Evolutionary conservation across 2,329 filamentous ascomycete genomes (phyloP), one percentile per base, ranked within the genome.

Genomic region (Atkinsonella hypoxylon): DNA sequence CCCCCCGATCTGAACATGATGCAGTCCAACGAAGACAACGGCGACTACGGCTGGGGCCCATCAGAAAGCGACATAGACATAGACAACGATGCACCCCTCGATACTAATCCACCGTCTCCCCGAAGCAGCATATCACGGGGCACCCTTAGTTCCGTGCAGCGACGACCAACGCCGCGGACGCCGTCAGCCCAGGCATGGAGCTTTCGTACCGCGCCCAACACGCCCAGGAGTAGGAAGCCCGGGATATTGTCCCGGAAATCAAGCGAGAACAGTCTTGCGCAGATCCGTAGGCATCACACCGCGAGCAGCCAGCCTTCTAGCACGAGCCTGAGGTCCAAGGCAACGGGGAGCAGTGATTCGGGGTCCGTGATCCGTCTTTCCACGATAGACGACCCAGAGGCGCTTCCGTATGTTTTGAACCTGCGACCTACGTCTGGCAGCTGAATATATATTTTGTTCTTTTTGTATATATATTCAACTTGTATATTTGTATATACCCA

Each of bases 121-220:
- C 59, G 62, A 39, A 66, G 61, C 51, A 59, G 56, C 49, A 50
- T 61, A 18, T 62, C 63, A 12, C 58, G 53, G 36, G 69, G 65
- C 56, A 64, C 63, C 12, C 59, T 59, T 15, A 62, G 58, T 48
- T 69, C 67, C 2, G 53, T 59, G 13, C 60, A 60, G 8, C 56
- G 65, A 20, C 39, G 22, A 39, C 42, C 20, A 20, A 53, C 60
- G 1, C 61, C 58, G 48, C 68, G 71, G 30, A 67, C 67, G 38
- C 67, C 70, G 15, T 76, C 73, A 7, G 65, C 66, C 7, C 66
- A 66, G 26, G 71, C 69, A 8, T 69, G 71, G 67, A 66, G 64
- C 42, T 79, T 73, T 55, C 67, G 70, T 48, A 78, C 76, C 7
- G 76, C 76, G 15, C 76, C 76, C 0, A 77, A 74, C n/a, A 78